phyloP scores from a whole-genome alignment of 805 yeast species.

The Metschnikowia peoriensis region DNA sequence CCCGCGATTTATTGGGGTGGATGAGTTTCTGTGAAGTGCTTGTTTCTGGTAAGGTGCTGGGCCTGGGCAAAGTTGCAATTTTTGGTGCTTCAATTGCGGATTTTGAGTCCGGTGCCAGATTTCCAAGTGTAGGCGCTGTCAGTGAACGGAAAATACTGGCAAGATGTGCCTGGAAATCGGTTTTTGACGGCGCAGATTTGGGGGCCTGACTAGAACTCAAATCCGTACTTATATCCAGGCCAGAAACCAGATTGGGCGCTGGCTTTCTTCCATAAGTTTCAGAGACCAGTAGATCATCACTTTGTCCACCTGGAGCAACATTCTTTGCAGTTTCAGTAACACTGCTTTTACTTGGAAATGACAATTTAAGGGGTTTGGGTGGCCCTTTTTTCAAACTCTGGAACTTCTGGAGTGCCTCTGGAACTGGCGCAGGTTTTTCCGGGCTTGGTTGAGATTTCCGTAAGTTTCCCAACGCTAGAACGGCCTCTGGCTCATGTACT shows the following conservation, averaged over 20 bases:
- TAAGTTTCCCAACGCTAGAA: slow-evolving; percentile 10
- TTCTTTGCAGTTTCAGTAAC: background rate
- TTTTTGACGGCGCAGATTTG: background rate
- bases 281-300: background rate
- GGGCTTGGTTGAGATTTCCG: slow-evolving; percentile 9
- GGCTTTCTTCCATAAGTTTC: background rate
- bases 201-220: background rate
- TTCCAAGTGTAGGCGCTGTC: slow-evolving; percentile 24
- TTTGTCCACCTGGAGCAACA: background rate
- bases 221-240: background rate
- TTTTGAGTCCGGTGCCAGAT: background rate
- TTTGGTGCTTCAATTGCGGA: slow-evolving; percentile 13
- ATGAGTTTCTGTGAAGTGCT: slow-evolving; percentile 24
- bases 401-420: slow-evolving; percentile 26
- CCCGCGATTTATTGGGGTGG: slow-evolving; percentile 46
- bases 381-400: slow-evolving; percentile 10
- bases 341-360: background rate
- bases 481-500: slow-evolving; percentile 8
- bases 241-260: background rate
- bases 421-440: slow-evolving; percentile 8
- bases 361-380: background rate
- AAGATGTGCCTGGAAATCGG: slow-evolving; percentile 16
- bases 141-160: slow-evolving; percentile 29
- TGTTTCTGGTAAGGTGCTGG: slow-evolving; percentile 7
- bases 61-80: slow-evolving; percentile 2